Evolutionary conservation across 106 monocot genomes (phyloP), one percentile per base, ranked within the genome.

Genomic region (Amphibolis antarctica): DNA sequence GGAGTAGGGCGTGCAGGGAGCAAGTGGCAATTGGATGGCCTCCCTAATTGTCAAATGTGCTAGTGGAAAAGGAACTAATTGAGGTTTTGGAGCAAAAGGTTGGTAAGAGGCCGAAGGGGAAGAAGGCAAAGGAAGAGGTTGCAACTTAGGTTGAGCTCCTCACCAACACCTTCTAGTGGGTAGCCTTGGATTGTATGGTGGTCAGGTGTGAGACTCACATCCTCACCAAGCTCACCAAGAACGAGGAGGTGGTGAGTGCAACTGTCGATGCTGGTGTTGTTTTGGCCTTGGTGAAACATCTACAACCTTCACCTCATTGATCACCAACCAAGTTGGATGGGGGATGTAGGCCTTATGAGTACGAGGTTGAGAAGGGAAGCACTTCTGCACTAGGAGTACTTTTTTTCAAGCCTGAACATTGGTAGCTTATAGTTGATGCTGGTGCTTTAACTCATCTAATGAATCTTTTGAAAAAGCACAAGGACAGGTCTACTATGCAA

Each of bases 341-440:
- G 27, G 75, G 59, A 25, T 61, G 53, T 19, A 66, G 81, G 55
- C 81, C 82, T 3, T 88, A 49, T 43, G 98, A 98, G 74, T 82
- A 87, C 55, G 98, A 98, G 56, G 87, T 98, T 3, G 98, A 98
- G 76, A 98, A 98, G 65, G 84, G 77, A 29, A 79, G 91, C 27
- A 91, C 98, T 1, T 85, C 86, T 65, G 91, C 98, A 48, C 66
- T 98, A 1, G 98, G 91, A 6, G 87, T 98, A 60, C 85, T 98
- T 48, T 91, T 91, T 1, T 87, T 98, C 20, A 98, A 98, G 98
- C 91, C 98, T 60, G 98, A 98, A 68, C 86, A 98, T 68, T 91
- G 91, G 46, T 91, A 98, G 53, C 74, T 91, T 25, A 98, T 98
- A 67, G 91, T 98, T 65, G 98, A 98, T 85, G 91, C 87, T 54